These are phyloP conservation scores for Tremella mesenterica DNA, from an alignment of 768 basidiomycete genomes.

Conservation along the genomic window DNA sequence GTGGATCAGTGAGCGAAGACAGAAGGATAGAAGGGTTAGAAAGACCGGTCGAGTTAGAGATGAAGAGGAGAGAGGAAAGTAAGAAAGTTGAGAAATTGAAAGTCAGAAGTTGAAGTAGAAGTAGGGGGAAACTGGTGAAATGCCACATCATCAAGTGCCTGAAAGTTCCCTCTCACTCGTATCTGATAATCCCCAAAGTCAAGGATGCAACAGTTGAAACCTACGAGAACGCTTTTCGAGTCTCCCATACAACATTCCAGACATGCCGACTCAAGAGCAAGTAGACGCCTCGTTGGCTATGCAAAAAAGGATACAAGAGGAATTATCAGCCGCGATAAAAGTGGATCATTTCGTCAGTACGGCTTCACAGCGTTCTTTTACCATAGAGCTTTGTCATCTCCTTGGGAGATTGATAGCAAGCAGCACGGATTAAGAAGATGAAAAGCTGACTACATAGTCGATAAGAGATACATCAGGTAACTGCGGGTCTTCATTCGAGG, in stretches of 20 bases:
- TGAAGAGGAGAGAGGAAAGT: not conserved
- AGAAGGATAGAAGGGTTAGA: not conserved
- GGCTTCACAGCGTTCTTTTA: too few species aligned
- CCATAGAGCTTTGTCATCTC: too few species aligned
- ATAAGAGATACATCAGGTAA: conserved; percentile 43
- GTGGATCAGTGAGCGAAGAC: not conserved
- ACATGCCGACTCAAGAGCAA: not conserved
- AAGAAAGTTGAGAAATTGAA: not conserved
- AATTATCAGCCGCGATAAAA: conserved; percentile 19
- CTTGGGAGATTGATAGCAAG: conserved; percentile 11
- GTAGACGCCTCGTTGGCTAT: conserved; percentile 5
- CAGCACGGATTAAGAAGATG: conserved; percentile 3
- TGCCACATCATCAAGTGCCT: conserved; percentile 1
- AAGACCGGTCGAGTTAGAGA: not conserved
- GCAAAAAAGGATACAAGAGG: conserved; percentile 22
- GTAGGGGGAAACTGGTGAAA: not conserved
- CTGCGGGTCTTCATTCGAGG: conserved; percentile 40
- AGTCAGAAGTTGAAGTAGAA: not conserved
- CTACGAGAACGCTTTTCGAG: too few species aligned
- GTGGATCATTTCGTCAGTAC: conserved; percentile 30
- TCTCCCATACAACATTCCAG: too few species aligned
- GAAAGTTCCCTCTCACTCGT: too few species aligned
- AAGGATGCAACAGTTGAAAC: too few species aligned
- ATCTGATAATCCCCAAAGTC: too few species aligned
- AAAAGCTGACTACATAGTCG: conserved; percentile 21